These are phyloP conservation scores for Candida incommunis DNA, from an alignment of 805 yeast genomes.

Conservation along the genomic window DNA sequence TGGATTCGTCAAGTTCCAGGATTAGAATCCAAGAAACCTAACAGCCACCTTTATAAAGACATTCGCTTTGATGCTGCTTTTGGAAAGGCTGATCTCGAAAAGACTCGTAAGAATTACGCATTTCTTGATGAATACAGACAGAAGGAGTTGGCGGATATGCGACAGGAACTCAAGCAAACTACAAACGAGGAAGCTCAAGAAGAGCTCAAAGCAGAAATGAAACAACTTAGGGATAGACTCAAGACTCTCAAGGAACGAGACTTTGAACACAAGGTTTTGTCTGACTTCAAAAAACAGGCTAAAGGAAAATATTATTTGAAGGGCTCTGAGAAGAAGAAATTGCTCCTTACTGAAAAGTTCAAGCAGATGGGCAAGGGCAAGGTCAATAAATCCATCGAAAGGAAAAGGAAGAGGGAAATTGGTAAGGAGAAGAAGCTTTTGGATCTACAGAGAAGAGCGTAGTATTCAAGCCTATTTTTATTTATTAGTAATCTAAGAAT, in stretches of 20 bases:
- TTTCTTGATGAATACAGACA: constrained; percentile 80
- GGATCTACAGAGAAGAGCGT: neutral
- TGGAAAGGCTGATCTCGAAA: constrained; percentile 63
- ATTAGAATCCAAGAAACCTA: constrained; percentile 20
- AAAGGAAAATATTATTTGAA: neutral
- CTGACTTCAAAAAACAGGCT: constrained; percentile 51
- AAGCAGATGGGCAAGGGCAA: constrained; percentile 90
- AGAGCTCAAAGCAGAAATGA: constrained; percentile 18
- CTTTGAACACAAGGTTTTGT: constrained; percentile 50
- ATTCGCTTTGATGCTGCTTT: constrained; percentile 83
- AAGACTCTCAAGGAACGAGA: constrained; percentile 65
- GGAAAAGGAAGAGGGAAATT: constrained; percentile 10
- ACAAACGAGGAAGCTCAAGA: constrained; percentile 35
- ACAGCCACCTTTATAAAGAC: constrained; percentile 46
- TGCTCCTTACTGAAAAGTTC: constrained; percentile 81
- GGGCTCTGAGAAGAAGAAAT: constrained; percentile 59
- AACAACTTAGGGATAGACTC: constrained; percentile 25
- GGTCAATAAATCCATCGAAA: constrained; percentile 9
- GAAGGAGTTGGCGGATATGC: constrained; percentile 51
- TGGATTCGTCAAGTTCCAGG: constrained; percentile 54
- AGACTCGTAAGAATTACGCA: constrained; percentile 61
- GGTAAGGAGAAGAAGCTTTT: constrained; percentile 7
- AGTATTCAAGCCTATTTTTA: neutral
- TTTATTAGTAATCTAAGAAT: no score
- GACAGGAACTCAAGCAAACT: constrained; percentile 26